phyloP scores from a whole-genome alignment of 2,329 filamentous ascomycete species.

The Aspergillus costaricaensis region DNA sequence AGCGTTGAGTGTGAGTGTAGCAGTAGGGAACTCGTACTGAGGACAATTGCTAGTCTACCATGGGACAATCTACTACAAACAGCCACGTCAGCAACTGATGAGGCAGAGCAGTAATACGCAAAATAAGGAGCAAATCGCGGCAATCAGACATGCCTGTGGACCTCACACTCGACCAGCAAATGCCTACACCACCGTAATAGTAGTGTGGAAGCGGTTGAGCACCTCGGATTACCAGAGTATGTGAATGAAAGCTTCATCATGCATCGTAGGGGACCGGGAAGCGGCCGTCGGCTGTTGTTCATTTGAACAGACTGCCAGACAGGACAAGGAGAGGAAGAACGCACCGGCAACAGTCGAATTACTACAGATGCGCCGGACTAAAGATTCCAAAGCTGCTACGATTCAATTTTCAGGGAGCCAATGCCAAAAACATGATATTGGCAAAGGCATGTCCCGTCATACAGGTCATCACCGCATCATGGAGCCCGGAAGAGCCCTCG shows the following conservation, averaged over 20 bases:
- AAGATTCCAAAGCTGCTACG: no score
- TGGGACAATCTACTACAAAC: not conserved
- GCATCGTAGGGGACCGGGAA: not conserved
- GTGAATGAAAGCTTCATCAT: slow-evolving; percentile 42
- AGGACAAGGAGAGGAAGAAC: not conserved
- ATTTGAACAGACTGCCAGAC: not conserved
- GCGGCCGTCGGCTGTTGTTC: not conserved
- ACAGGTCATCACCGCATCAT: slow-evolving; percentile 52
- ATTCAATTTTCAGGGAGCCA: not conserved
- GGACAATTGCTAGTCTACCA: no score
- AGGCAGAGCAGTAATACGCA: not conserved
- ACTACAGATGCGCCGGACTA: not conserved
- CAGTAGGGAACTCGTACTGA: not conserved
- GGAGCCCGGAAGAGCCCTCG: slow-evolving; percentile 54
- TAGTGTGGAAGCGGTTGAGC: slow-evolving; percentile 42
- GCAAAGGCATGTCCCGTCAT: slow-evolving; percentile 42
- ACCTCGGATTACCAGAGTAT: slow-evolving; percentile 50
- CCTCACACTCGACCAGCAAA: slow-evolving; percentile 49
- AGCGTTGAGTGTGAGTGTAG: not conserved
- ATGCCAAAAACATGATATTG: not conserved
- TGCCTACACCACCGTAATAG: slow-evolving; percentile 7
- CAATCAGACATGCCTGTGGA: slow-evolving; percentile 48
- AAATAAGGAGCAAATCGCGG: not conserved
- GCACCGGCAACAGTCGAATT: not conserved
- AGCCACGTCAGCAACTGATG: slow-evolving; percentile 6